Conservation (phyloP, 78 protist genomes). For the Neovahlkampfia damariscottae region DNA sequence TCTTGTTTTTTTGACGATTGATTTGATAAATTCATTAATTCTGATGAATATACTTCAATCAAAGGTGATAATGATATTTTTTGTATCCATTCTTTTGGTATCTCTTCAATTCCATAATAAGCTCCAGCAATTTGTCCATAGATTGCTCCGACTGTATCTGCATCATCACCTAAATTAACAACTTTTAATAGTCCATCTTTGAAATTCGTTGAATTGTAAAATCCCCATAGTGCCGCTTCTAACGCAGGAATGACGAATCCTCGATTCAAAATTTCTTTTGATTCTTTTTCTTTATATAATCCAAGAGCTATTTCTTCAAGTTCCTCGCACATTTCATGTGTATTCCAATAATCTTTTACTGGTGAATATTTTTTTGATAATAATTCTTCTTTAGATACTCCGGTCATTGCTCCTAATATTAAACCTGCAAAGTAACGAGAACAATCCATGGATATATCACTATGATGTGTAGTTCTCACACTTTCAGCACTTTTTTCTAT, state of each 20-base stretch:
- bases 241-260: conserved; percentile 17
- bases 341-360: conserved; percentile 13
- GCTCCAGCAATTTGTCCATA: conserved; percentile 38
- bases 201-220: conserved; percentile 4
- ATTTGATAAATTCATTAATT: neutral
- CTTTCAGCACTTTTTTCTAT: neutral
- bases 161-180: conserved; percentile 30
- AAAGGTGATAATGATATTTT: neutral
- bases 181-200: conserved; percentile 24
- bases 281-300: conserved; percentile 2
- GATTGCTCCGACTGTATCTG: conserved; percentile 36
- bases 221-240: conserved; percentile 39
- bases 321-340: conserved; percentile 4
- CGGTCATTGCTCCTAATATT: conserved; percentile 17
- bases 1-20: neutral
- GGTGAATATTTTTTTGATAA: neutral
- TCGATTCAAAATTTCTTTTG: conserved; percentile 5
- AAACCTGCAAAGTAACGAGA: conserved; percentile 20
- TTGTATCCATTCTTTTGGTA: conserved; percentile 21
- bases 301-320: conserved; percentile 7
- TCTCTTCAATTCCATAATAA: conserved; percentile 23
- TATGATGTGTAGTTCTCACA: conserved; percentile 7
- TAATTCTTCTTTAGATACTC: conserved; percentile 17
- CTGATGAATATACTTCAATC: neutral
- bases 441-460: conserved; percentile 6